A percentile compares a stretch with the other conserved stretches of the same genome.
Evolutionary conservation across 2,329 filamentous ascomycete genomes (phyloP).

Genomic region (Metarhizium album): DNA sequence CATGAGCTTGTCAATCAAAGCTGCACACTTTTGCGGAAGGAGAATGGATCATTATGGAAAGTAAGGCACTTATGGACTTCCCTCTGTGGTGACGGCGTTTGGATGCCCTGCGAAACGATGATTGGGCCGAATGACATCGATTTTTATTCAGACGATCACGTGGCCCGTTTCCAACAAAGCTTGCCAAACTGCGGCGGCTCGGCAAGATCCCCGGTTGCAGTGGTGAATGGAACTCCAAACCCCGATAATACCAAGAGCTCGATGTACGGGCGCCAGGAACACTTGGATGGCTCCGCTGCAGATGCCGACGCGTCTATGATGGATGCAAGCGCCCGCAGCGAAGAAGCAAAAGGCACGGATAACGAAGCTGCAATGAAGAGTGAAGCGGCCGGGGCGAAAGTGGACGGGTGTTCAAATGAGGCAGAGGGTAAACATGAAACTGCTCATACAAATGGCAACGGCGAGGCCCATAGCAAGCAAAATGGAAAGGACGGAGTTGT

Average conservation of each 20-base stretch:
- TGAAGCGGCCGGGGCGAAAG: background rate
- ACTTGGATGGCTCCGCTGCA: background rate
- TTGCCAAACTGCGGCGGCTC: conserved; percentile 14
- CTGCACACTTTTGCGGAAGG: conserved; percentile 61
- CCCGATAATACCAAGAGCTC: background rate
- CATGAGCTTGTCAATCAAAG: conserved; percentile 61
- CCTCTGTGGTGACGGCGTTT: conserved; percentile 64
- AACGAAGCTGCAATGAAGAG: conserved; percentile 1
- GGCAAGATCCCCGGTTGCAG: conserved; percentile 4
- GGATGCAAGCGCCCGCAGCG: conserved; percentile 4
- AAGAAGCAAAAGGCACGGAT: conserved; percentile 3
- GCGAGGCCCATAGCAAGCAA: conserved; percentile 9
- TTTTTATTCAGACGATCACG: conserved; percentile 39
- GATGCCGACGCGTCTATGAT: conserved; percentile 14
- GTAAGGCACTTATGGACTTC: conserved; percentile 64
- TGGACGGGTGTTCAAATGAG: background rate
- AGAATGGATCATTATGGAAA: conserved; percentile 61
- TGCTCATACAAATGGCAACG: background rate
- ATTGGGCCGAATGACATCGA: conserved; percentile 44
- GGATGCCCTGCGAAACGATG: conserved; percentile 51
- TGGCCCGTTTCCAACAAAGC: conserved; percentile 26
- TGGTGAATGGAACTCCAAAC: conserved; percentile 14
- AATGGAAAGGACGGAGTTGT: conserved; percentile 7
- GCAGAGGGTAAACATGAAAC: background rate
- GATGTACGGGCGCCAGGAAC: background rate